Percentiles rank a stretch among this genome's conserved stretches.
phyloP scores from a whole-genome alignment of 345 rosid species.

The Sisymbrium altissimum region DNA sequence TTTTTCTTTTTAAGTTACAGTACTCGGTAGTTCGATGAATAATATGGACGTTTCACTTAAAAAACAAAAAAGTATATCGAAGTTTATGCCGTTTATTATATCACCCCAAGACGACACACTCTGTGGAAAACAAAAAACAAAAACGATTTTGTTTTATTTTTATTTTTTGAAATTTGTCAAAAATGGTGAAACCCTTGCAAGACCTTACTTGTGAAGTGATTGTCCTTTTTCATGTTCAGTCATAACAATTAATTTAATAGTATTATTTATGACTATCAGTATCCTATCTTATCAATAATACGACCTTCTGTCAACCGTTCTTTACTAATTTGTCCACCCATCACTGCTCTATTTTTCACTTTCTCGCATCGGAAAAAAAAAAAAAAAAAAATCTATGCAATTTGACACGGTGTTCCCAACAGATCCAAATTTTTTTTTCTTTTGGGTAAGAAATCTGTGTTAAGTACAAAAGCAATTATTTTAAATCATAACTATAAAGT shows the following conservation, averaged over 20 bases:
- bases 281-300: slow-evolving; percentile 11
- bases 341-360: neutral
- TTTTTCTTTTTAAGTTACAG: neutral
- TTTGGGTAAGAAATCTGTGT: neutral
- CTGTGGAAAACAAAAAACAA: neutral
- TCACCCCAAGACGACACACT: neutral
- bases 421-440: neutral
- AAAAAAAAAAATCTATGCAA: neutral
- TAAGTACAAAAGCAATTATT: neutral
- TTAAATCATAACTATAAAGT: neutral
- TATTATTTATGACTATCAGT: slow-evolving; percentile 18
- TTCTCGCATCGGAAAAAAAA: neutral
- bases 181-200: slow-evolving; percentile 28
- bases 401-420: neutral
- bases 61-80: neutral
- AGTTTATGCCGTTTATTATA: neutral
- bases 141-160: too few relatives aligned
- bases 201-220: slow-evolving; percentile 26
- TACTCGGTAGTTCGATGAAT: neutral
- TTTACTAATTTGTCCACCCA: neutral
- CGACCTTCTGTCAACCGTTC: slow-evolving; percentile 1
- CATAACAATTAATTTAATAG: slow-evolving; percentile 8
- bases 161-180: slow-evolving; percentile 11
- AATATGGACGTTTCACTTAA: neutral
- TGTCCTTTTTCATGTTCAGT: slow-evolving; percentile 13